These are phyloP conservation scores for Xylaria sp. DNA, from an alignment of 2,329 filamentous ascomycete genomes.

Conservation along the genomic window DNA sequence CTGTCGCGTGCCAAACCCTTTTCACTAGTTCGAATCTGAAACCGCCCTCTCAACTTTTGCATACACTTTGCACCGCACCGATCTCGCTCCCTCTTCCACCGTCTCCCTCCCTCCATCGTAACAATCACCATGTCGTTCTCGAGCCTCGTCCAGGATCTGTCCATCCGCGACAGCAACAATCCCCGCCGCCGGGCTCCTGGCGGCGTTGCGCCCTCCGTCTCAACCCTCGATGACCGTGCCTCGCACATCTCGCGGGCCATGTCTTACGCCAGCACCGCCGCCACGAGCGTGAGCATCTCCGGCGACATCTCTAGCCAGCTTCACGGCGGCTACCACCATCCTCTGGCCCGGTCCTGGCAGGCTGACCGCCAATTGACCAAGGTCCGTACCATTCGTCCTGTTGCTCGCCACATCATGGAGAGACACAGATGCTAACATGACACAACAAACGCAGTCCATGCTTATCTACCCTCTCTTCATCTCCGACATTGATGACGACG, in stretches of 20 bases:
- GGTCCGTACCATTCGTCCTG: slow-evolving; percentile 52
- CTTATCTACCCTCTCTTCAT: slow-evolving; percentile 98
- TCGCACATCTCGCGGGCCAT: slow-evolving; percentile 68
- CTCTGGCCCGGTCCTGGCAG: slow-evolving; percentile 80
- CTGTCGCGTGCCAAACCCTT: neutral
- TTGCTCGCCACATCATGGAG: neutral
- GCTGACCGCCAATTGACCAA: slow-evolving; percentile 85
- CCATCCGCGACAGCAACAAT: slow-evolving; percentile 59
- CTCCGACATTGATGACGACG: slow-evolving; percentile 91
- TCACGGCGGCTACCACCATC: slow-evolving; percentile 82
- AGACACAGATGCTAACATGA: slow-evolving; percentile 12
- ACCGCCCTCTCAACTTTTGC: neutral
- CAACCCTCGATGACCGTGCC: slow-evolving; percentile 63
- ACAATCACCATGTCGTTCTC: slow-evolving; percentile 65
- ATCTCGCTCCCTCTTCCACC: neutral
- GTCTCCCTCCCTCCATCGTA: neutral
- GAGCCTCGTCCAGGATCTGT: slow-evolving; percentile 68
- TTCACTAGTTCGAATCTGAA: neutral
- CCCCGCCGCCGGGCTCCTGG: slow-evolving; percentile 51
- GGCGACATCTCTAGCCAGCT: slow-evolving; percentile 83
- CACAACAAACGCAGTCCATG: slow-evolving; percentile 72
- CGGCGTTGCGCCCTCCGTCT: slow-evolving; percentile 53
- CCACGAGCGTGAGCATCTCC: slow-evolving; percentile 71
- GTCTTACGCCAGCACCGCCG: slow-evolving; percentile 70
- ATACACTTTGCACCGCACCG: too few relatives aligned